Percentiles rank a stretch among this genome's conserved stretches.
These are phyloP conservation scores for Mariannaea elegans DNA, from an alignment of 2,329 filamentous ascomycete species.

Conservation along the genomic window DNA sequence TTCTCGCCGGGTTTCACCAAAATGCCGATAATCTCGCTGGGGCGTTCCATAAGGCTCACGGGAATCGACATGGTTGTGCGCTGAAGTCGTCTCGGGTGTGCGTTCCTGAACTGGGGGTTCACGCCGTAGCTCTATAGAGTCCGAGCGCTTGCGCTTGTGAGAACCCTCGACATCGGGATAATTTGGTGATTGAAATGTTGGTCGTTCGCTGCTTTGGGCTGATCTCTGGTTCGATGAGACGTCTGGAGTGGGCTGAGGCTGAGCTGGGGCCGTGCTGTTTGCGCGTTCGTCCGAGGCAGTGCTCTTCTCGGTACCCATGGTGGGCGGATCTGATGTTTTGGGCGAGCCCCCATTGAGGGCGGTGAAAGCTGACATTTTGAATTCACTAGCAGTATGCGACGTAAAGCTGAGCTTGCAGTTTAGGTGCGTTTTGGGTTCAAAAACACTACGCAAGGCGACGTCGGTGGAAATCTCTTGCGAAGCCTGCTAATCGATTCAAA, in stretches of 20 bases:
- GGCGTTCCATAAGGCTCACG: constrained; percentile 55
- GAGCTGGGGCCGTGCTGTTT: constrained; percentile 35
- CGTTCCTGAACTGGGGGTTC: constrained; percentile 46
- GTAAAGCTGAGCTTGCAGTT: neutral
- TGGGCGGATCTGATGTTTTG: constrained; percentile 50
- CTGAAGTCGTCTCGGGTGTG: constrained; percentile 45
- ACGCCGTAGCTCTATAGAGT: constrained; percentile 62
- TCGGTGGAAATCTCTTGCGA: neutral
- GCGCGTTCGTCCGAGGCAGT: constrained; percentile 47
- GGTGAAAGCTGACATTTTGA: constrained; percentile 60
- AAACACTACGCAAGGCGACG: constrained; percentile 5
- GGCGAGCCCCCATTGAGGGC: constrained; percentile 62
- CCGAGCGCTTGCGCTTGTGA: constrained; percentile 76
- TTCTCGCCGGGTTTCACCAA: constrained; percentile 57
- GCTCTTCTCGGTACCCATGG: constrained; percentile 42
- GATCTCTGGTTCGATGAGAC: constrained; percentile 49
- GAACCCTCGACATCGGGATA: constrained; percentile 58
- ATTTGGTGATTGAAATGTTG: constrained; percentile 49
- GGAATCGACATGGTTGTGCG: constrained; percentile 46
- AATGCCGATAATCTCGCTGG: constrained; percentile 56
- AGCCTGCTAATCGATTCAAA: neutral
- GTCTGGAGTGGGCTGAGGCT: constrained; percentile 39
- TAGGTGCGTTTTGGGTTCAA: constrained; percentile 5
- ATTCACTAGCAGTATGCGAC: constrained; percentile 1
- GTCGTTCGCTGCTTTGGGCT: constrained; percentile 51